phyloP scores from a whole-genome alignment of 2,329 filamentous ascomycete genomes.

The Trichoderma harzianum region DNA sequence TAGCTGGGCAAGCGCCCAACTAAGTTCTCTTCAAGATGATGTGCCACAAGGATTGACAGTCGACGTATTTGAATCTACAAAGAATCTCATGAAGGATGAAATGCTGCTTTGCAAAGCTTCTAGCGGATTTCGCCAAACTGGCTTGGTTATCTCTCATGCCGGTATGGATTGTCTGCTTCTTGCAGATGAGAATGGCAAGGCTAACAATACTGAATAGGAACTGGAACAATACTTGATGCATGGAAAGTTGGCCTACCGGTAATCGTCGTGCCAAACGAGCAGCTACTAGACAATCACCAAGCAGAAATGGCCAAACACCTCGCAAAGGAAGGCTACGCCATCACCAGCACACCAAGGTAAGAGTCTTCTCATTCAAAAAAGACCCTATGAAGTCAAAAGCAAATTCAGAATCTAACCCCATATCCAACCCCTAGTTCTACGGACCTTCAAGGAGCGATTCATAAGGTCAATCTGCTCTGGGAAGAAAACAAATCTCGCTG shows the following conservation, averaged over 20 bases:
- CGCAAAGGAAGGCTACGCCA: conserved; percentile 68
- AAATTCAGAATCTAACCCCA: not conserved
- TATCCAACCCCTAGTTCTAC: conserved; percentile 23
- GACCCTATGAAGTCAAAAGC: no score
- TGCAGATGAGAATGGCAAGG: not conserved
- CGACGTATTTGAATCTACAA: conserved; percentile 32
- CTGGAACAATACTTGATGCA: conserved; percentile 83
- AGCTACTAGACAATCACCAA: conserved; percentile 86
- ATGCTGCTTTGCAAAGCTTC: conserved; percentile 54
- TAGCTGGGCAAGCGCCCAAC: conserved; percentile 29
- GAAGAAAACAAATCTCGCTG: conserved; percentile 36
- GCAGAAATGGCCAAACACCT: conserved; percentile 78
- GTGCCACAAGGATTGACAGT: conserved; percentile 28
- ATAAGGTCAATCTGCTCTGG: conserved; percentile 36
- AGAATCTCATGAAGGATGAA: conserved; percentile 37
- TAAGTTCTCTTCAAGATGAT: conserved; percentile 23
- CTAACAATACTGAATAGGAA: conserved; percentile 52
- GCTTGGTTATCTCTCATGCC: conserved; percentile 83
- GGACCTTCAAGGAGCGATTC: conserved; percentile 36
- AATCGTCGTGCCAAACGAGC: conserved; percentile 84
- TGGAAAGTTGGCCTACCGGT: conserved; percentile 70
- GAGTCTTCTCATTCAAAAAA: not conserved
- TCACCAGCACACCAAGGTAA: conserved; percentile 68
- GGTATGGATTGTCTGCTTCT: not conserved
- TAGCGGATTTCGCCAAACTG: conserved; percentile 51